Conservation (phyloP, 805 yeast genomes). For the Cephaloascus albidus region DNA sequence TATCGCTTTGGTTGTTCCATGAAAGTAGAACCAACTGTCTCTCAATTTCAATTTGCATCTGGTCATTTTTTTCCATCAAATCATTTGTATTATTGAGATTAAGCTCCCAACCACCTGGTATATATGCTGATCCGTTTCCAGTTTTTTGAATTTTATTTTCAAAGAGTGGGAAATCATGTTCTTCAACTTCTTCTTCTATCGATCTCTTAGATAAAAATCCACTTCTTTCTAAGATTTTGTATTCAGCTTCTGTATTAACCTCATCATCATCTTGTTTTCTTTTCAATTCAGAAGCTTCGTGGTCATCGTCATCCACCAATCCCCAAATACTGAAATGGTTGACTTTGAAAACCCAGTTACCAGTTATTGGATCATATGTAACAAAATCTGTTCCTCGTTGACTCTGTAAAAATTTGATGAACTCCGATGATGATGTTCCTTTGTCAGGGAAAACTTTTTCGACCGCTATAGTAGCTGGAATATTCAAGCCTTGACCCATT, state of each 20-base stretch:
- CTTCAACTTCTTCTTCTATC: slow-evolving; percentile 14
- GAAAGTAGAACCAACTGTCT: neutral
- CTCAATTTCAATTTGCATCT: neutral
- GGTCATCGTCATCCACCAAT: slow-evolving; percentile 56
- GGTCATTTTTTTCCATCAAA: slow-evolving; percentile 1
- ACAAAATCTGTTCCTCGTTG: slow-evolving; percentile 69
- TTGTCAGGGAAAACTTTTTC: slow-evolving; percentile 50
- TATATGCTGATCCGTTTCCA: slow-evolving; percentile 5
- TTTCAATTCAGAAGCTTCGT: slow-evolving; percentile 26
- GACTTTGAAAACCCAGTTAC: slow-evolving; percentile 73
- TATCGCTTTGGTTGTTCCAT: neutral
- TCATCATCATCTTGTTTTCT: slow-evolving; percentile 30
- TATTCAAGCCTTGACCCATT: slow-evolving; percentile 61
- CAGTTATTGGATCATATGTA: slow-evolving; percentile 67
- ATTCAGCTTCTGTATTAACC: slow-evolving; percentile 25
- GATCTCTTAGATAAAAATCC: slow-evolving; percentile 1
- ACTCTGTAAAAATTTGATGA: slow-evolving; percentile 40
- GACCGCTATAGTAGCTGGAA: slow-evolving; percentile 65
- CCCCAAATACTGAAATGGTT: slow-evolving; percentile 97
- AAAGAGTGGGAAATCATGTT: too few relatives aligned
- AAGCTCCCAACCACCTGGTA: slow-evolving; percentile 22
- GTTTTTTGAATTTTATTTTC: slow-evolving; percentile 17
- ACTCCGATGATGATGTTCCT: slow-evolving; percentile 32
- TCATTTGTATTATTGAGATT: slow-evolving; percentile 1
- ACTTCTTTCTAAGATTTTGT: slow-evolving; percentile 6